These are phyloP conservation scores for Halophytophthora polymorphica DNA, from an alignment of 352 stramenopile species.

Conservation along the genomic window DNA sequence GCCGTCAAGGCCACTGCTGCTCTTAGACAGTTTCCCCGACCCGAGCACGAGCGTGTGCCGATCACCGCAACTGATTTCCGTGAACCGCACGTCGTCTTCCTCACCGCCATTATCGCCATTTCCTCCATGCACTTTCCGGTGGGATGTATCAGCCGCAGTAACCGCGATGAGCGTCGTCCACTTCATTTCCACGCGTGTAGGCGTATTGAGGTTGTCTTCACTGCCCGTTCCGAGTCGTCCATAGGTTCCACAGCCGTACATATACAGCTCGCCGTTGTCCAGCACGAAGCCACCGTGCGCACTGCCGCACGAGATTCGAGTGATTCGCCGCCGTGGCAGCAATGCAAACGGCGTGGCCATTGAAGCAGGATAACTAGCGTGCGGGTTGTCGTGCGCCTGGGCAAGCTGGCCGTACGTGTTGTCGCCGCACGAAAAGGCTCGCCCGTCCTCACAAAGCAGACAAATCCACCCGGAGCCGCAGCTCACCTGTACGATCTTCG, in stretches of 20 bases:
- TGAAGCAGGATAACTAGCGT: conserved; percentile 7
- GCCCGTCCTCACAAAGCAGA: conserved; percentile 41
- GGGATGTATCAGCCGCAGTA: neutral
- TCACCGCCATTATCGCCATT: conserved; percentile 7
- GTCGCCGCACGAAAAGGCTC: conserved; percentile 48
- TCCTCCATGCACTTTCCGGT: conserved; percentile 8
- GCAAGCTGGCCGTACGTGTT: conserved; percentile 66
- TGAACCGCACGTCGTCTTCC: conserved; percentile 45
- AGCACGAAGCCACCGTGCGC: conserved; percentile 57
- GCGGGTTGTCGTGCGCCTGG: conserved; percentile 31
- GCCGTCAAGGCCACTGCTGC: neutral
- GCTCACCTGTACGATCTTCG: conserved; percentile 37
- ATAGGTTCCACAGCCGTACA: conserved; percentile 67
- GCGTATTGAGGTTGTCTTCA: conserved; percentile 15
- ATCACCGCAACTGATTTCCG: conserved; percentile 64
- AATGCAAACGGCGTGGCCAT: conserved; percentile 26
- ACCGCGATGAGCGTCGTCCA: conserved; percentile 32
- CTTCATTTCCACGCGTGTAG: conserved; percentile 33
- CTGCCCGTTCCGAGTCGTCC: conserved; percentile 47
- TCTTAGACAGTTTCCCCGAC: neutral
- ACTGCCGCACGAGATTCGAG: conserved; percentile 48
- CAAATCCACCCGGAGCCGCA: conserved; percentile 52
- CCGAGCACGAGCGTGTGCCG: conserved; percentile 54
- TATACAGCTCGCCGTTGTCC: conserved; percentile 56
- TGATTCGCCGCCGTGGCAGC: conserved; percentile 25